Percentiles rank a stretch among this genome's conserved stretches.
Evolutionary conservation across 441 rosid genomes (phyloP).

Genomic region (Arabidopsis lyrata): DNA sequence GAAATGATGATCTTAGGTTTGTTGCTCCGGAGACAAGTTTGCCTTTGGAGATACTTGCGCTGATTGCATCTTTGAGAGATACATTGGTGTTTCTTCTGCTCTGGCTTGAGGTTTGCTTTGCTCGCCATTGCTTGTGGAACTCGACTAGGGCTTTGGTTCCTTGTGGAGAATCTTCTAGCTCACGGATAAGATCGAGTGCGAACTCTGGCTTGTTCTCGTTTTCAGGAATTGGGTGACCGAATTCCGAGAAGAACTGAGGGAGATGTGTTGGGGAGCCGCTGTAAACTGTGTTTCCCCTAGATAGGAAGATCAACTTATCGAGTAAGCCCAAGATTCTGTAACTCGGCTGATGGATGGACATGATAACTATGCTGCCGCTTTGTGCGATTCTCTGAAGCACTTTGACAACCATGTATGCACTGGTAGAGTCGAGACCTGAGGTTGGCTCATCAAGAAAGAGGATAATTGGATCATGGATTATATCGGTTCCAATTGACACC

Average conservation of each 20-base stretch:
- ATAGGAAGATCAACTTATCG: constrained; percentile 68
- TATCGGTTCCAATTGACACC: constrained; percentile 76
- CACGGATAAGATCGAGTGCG: constrained; percentile 72
- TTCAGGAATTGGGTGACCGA: constrained; percentile 71
- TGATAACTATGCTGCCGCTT: constrained; percentile 79
- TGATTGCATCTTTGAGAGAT: constrained; percentile 66
- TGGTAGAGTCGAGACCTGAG: constrained; percentile 77
- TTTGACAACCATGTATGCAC: constrained; percentile 82
- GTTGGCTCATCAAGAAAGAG: constrained; percentile 82
- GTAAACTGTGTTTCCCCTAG: constrained; percentile 68
- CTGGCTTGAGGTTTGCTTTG: constrained; percentile 32
- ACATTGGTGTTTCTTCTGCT: constrained; percentile 37
- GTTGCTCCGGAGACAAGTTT: constrained; percentile 71
- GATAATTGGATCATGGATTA: constrained; percentile 76
- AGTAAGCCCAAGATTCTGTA: constrained; percentile 69
- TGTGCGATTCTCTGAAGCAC: constrained; percentile 82
- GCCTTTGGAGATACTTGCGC: constrained; percentile 64
- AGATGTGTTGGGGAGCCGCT: constrained; percentile 58
- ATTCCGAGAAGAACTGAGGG: constrained; percentile 59
- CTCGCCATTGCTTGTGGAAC: constrained; percentile 68
- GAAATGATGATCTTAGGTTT: constrained; percentile 55
- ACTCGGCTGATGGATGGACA: constrained; percentile 82
- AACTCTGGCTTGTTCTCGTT: constrained; percentile 73
- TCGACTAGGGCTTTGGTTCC: constrained; percentile 71
- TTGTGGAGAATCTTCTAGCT: constrained; percentile 67